These are phyloP conservation scores for Hymenotorrendiella dingleyae DNA, from an alignment of 2,329 filamentous ascomycete species.

Conservation along the genomic window DNA sequence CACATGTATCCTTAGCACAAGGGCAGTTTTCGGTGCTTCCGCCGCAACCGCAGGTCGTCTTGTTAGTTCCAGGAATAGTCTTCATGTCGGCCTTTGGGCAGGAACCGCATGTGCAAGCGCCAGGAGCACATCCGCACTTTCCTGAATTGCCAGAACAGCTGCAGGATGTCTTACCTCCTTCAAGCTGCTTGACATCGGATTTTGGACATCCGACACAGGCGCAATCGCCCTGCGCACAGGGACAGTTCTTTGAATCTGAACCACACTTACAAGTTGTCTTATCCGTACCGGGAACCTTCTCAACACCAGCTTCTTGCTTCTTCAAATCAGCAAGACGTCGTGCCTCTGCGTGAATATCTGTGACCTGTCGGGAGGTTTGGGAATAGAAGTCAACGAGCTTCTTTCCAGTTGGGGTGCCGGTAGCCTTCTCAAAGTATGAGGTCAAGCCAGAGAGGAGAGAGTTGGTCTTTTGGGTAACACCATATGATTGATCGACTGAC, in stretches of 20 bases:
- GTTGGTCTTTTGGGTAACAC: constrained; percentile 68
- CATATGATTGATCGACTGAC: constrained; percentile 78
- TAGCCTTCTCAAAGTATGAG: constrained; percentile 93
- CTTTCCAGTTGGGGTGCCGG: constrained; percentile 80
- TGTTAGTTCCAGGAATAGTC: constrained; percentile 31
- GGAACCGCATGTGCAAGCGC: constrained; percentile 34
- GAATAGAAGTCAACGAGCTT: constrained; percentile 85
- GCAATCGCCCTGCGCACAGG: constrained; percentile 40
- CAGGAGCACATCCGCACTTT: constrained; percentile 34
- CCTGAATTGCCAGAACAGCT: constrained; percentile 22
- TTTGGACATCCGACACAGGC: constrained; percentile 41
- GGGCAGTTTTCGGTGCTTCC: constrained; percentile 32
- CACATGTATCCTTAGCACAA: constrained; percentile 33
- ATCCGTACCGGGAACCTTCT: constrained; percentile 31
- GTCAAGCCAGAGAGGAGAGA: constrained; percentile 59
- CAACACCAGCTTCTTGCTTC: constrained; percentile 52
- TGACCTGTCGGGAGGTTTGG: constrained; percentile 77
- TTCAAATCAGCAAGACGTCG: constrained; percentile 83
- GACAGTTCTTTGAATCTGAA: constrained; percentile 36
- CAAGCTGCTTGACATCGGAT: constrained; percentile 35
- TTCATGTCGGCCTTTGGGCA: constrained; percentile 36
- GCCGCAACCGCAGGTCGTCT: constrained; percentile 35
- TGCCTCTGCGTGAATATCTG: constrained; percentile 91
- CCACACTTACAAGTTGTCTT: constrained; percentile 43
- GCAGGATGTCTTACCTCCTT: constrained; percentile 37